Base-by-base conservation (phyloP, 164 flowering plant genomes). In the Sedum album region DNA sequence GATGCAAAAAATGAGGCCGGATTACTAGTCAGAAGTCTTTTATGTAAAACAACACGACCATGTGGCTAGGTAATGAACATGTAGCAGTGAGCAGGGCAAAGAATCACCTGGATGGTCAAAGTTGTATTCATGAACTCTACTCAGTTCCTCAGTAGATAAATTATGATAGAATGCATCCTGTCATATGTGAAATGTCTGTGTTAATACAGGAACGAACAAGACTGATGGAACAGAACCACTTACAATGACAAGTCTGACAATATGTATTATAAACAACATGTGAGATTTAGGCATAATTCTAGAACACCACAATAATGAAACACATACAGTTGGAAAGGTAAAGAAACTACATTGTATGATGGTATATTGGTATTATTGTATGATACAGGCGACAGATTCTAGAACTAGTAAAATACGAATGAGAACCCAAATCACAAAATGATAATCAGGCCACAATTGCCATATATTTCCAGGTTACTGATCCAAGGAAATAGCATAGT, bases 91-190 rank as follows among this genome's bases (percentile, higher is more conserved):
- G 15, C 61, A 25, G 31, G 61, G 30, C 31, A 55, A 14, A 26
- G 31, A 55, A 10, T 55, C 75, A 89, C 96, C 96, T 74, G 92
- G 98, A 82, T 64, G 66, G 66, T 64, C 66, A 64, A 64, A 64
- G 21, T 64, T 64, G 66, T 64, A 64, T 23, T 64, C 66, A 35
- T 28, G 66, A 28, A 64, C 66, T 3, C 44, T 35, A 1, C 66
- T 64, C 23, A 64, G 42, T 18, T 64, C 66, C 28, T 64, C 66
- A 2, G 66, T 8, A 11, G 66, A 80, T 78, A 94, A 79, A 81
- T 82, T 83, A 71, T 88, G 87, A 78, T 94, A 94, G 72, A 94
- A 94, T 9, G 99, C 91, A 76, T 94, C 98, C 98, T 94, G 89
- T 77, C 69, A 79, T 26, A 48, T 35, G 46, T 49, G 48, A 25